Conservation (phyloP, 805 yeast genomes). For the Kluyveromyces wickerhamii region DNA sequence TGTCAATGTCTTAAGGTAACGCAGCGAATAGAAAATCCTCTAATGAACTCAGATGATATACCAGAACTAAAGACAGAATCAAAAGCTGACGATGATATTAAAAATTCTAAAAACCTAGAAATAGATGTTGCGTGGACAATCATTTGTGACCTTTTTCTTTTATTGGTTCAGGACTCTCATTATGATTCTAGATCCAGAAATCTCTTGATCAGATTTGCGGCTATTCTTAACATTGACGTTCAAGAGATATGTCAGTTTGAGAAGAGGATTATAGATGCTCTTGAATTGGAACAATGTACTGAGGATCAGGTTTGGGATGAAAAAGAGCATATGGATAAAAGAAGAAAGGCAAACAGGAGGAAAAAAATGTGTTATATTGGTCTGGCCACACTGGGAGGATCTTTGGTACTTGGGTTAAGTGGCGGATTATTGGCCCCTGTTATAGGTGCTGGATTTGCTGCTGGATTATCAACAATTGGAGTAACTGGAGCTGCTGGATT, state of each 20-base stretch:
- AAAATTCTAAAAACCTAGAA: conserved; percentile 35
- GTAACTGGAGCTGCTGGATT: conserved; percentile 90
- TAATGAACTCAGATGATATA: conserved; percentile 7
- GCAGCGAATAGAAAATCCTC: conserved; percentile 46
- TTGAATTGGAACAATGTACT: conserved; percentile 78
- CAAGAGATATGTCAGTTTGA: conserved; percentile 84
- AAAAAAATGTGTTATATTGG: conserved; percentile 82
- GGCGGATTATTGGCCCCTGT: conserved; percentile 97
- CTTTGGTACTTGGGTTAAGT: conserved; percentile 85
- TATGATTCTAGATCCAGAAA: conserved; percentile 88
- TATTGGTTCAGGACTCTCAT: conserved; percentile 70
- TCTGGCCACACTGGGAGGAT: conserved; percentile 93
- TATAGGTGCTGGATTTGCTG: conserved; percentile 97
- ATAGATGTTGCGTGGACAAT: conserved; percentile 90
- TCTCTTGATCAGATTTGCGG: conserved; percentile 61
- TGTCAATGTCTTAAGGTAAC: conserved; percentile 50
- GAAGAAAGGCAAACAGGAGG: conserved; percentile 57
- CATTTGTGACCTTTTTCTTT: conserved; percentile 79
- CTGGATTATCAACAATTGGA: conserved; percentile 92
- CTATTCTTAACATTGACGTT: conserved; percentile 45
- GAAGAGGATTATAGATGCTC: conserved; percentile 78
- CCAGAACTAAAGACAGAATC: conserved; percentile 6
- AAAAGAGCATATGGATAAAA: conserved; percentile 53
- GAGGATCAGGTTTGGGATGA: conserved; percentile 72
- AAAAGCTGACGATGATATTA: conserved; percentile 17